Percentiles rank a stretch among this genome's conserved stretches.
Conservation (phyloP, 2,329 filamentous ascomycete genomes). For the Aspergillus aculeatinus region DNA sequence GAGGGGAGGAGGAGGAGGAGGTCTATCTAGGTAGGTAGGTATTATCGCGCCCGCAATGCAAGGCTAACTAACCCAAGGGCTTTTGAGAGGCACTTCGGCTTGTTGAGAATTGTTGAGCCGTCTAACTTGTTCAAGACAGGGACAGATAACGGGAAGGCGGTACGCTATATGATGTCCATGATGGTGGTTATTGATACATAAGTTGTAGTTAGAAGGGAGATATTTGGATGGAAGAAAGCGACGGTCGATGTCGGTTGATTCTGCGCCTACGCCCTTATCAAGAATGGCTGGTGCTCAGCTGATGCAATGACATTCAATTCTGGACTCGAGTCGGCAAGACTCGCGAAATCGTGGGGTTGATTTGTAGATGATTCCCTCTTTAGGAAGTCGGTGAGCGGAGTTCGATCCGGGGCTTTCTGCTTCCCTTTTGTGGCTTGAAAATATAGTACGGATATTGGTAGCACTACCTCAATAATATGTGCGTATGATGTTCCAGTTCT, state of each 20-base stretch:
- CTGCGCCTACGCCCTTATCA: not conserved
- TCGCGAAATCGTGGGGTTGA: constrained; percentile 28
- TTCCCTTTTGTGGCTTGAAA: not conserved
- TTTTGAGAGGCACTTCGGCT: not conserved
- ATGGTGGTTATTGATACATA: not conserved
- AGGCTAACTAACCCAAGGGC: not conserved
- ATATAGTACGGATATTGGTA: too few relatives aligned
- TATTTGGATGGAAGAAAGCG: not conserved
- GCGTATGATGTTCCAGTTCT: too few relatives aligned
- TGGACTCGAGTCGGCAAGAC: constrained; percentile 20
- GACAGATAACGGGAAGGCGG: not conserved
- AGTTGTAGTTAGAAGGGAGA: not conserved
- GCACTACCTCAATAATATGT: too few relatives aligned
- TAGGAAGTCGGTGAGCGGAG: constrained; percentile 36
- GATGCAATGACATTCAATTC: constrained; percentile 8
- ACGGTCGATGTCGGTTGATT: not conserved
- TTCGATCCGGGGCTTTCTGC: constrained; percentile 12
- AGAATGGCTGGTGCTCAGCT: constrained; percentile 4
- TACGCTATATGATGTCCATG: constrained; percentile 15
- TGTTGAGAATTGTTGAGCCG: not conserved
- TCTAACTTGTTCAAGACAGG: not conserved
- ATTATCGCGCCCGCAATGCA: not conserved
- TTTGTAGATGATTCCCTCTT: constrained; percentile 25
- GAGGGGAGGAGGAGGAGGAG: not conserved
- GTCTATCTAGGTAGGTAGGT: not conserved